Conservation (phyloP, 371 early-diverging fungal genomes). For the Mortierella sp. region DNA sequence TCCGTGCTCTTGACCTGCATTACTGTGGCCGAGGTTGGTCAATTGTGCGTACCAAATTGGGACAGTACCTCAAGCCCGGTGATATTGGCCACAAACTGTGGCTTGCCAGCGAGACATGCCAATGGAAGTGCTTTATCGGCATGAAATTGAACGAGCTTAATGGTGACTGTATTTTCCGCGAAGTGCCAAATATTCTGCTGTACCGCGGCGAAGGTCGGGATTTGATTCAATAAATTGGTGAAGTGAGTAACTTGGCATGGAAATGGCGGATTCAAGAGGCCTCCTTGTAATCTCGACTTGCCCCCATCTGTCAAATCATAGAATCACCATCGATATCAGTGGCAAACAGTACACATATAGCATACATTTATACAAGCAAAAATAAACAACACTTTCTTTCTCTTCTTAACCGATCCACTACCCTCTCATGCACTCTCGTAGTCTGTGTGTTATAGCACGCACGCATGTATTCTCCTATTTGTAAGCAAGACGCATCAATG, state of each 20-base stretch:
- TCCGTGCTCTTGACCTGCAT: constrained; percentile 75
- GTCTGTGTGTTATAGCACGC: too few species aligned
- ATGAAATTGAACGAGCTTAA: constrained; percentile 82
- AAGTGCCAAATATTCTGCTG: constrained; percentile 74
- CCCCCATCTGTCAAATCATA: too few species aligned
- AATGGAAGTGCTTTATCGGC: constrained; percentile 73
- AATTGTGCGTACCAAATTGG: constrained; percentile 66
- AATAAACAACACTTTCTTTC: too few species aligned
- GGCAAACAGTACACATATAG: too few species aligned
- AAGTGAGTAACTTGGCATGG: too few species aligned
- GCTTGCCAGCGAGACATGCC: constrained; percentile 59
- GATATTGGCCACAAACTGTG: constrained; percentile 65
- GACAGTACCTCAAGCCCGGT: constrained; percentile 60
- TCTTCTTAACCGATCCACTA: too few species aligned
- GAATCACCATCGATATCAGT: too few species aligned
- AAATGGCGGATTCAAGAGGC: too few species aligned
- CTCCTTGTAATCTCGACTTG: too few species aligned
- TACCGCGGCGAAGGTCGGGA: constrained; percentile 58
- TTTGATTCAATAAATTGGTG: constrained; percentile 3
- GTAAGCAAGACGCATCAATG: constrained; percentile 17
- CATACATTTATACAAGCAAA: too few species aligned
- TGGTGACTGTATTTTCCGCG: constrained; percentile 72
- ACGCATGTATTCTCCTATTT: too few species aligned
- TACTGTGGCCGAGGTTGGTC: constrained; percentile 77
- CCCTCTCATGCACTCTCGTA: too few species aligned